A percentile compares a stretch with the other conserved stretches of the same genome.
Conservation (phyloP, 2,329 filamentous ascomycete genomes). For the Diaporthe capsici region DNA sequence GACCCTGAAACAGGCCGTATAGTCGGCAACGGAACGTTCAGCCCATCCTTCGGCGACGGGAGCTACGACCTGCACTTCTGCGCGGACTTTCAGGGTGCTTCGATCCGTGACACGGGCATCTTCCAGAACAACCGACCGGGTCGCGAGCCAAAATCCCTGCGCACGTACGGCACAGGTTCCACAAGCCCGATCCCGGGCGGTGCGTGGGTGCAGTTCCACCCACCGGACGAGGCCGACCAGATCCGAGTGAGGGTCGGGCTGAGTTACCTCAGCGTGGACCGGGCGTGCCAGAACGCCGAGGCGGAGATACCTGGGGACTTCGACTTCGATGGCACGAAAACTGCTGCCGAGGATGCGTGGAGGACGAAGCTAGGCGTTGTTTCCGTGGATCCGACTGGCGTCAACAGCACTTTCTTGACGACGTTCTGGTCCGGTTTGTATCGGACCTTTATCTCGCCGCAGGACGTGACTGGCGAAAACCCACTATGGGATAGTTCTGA, state of each 20-base stretch:
- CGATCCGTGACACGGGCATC: constrained; percentile 64
- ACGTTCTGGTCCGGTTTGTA: constrained; percentile 70
- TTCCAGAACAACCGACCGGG: constrained; percentile 66
- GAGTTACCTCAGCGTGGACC: constrained; percentile 36
- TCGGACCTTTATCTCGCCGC: constrained; percentile 77
- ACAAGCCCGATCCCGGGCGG: constrained; percentile 41
- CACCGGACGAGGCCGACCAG: constrained; percentile 38
- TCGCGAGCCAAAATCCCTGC: constrained; percentile 51
- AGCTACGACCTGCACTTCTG: constrained; percentile 66
- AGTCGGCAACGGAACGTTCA: constrained; percentile 63
- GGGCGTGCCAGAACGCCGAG: constrained; percentile 39
- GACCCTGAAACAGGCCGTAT: constrained; percentile 62
- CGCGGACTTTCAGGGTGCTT: constrained; percentile 61
- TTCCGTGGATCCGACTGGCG: constrained; percentile 45
- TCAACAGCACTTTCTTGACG: constrained; percentile 36
- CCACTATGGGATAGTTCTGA: constrained; percentile 73
- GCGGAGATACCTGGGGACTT: constrained; percentile 66
- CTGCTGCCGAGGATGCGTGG: constrained; percentile 72
- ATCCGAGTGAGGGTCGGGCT: constrained; percentile 38
- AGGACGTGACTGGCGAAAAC: constrained; percentile 82
- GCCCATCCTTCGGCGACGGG: constrained; percentile 66
- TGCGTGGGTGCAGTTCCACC: constrained; percentile 42
- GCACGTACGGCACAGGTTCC: constrained; percentile 41
- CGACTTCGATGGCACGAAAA: constrained; percentile 71
- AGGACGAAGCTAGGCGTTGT: constrained; percentile 73